Evolutionary conservation across 331 rosid species (phyloP), one percentile per base, ranked within the genome.

Genomic region (Cucumis variabilis): DNA sequence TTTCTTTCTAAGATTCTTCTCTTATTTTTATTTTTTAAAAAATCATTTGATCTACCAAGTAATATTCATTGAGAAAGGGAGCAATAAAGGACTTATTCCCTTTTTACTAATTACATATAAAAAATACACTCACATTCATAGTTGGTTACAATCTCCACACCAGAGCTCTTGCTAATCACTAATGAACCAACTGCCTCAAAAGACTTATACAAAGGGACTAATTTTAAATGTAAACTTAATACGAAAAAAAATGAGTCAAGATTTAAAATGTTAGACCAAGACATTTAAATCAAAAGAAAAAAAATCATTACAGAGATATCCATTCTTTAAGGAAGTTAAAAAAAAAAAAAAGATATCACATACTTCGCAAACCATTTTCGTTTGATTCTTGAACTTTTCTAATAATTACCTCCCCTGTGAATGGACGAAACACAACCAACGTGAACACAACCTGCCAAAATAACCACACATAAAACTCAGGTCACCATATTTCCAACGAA

Each of bases 381-480:
- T 92, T 87, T 72, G 96, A 93, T 66, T 92, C 90, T 88, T 87
- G 84, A 71, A 96, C 91, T 77, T 90, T 93, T 72, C 94, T 97
- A 15, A 87, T 53, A 87, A 94, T 91, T 75, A 93, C 85, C 89
- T 96, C 98, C 91, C 96, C 97, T 15, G 63, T 91, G 85, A 88
- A 92, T 58, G 99, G 98, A 86, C 98, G 95, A 87, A 93, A 93
- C 96, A 94, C 88, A 85, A 96, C 86, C 90, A 94, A 82, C 80
- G 91, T 93, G 87, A 94, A 93, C 72, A 88, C 92, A 87, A 91
- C 96, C 99, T 92, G 89, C 48, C 24, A 13, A 9, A 72, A 58
- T 2, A 33, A 74, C 41, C 65, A 55, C 72, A 70, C 28, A 62
- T 50, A 51, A 50, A 6, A 51, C 83, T 48, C 63, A 78, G 15